Evolutionary conservation across 106 monocot genomes (phyloP).

Genomic region (Ottelia alismoides): DNA sequence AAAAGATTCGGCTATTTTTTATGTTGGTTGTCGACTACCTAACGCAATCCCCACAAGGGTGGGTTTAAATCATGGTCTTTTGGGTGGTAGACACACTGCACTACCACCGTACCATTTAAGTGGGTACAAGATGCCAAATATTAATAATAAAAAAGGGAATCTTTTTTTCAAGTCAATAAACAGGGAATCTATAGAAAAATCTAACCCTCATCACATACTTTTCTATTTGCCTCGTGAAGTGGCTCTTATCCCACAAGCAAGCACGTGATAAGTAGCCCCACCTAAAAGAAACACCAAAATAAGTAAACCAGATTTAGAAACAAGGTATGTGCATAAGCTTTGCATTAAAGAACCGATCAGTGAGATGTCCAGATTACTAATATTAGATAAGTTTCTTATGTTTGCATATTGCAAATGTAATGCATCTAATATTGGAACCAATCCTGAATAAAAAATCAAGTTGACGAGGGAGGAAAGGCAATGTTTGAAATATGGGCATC

Average conservation of each 20-base stretch:
- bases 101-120: not conserved
- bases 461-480: no score
- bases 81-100: not conserved
- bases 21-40: not conserved
- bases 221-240: constrained; percentile 90
- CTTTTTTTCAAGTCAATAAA: not conserved
- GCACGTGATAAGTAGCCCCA: constrained; percentile 98
- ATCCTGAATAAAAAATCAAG: no score
- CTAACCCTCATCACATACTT: constrained; percentile 35
- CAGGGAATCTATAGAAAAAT: not conserved
- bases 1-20: not conserved
- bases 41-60: not conserved
- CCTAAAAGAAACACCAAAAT: constrained; percentile 20
- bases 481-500: no score
- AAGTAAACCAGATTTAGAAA: no score
- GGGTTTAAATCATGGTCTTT: not conserved
- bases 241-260: constrained; percentile 96
- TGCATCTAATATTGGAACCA: no score
- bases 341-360: no score
- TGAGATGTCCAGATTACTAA: no score
- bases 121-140: not conserved
- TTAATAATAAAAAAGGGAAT: not conserved
- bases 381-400: no score
- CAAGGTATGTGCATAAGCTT: no score
- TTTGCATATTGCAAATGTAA: no score